phyloP scores from a whole-genome alignment of 306 rosid genomes.

The Ceratonia siliqua region DNA sequence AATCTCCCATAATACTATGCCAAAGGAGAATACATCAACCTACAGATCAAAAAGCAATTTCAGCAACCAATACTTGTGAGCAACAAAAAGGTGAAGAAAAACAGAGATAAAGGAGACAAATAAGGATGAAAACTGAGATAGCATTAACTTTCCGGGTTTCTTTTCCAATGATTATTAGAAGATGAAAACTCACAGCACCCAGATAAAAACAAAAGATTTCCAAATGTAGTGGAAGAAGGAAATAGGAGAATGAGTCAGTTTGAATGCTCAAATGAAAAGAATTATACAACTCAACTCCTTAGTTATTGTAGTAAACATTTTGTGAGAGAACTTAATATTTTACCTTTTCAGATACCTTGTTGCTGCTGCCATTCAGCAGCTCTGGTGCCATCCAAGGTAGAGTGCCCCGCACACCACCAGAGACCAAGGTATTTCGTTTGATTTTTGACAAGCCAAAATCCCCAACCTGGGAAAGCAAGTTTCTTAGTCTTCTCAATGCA shows the following conservation, averaged over 20 bases:
- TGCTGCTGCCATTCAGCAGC: conserved; percentile 64
- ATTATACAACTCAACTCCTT: background rate
- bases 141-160: background rate
- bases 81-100: background rate
- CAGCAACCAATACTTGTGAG: background rate
- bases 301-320: background rate
- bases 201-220: background rate
- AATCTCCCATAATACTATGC: conserved; percentile 70
- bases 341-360: conserved; percentile 73
- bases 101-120: background rate
- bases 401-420: conserved; percentile 73
- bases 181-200: background rate
- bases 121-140: background rate
- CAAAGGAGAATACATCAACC: conserved; percentile 76
- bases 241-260: background rate
- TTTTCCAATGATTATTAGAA: background rate
- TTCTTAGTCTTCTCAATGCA: background rate
- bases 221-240: background rate
- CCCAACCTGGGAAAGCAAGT: conserved; percentile 47
- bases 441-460: conserved; percentile 74
- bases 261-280: background rate
- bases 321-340: background rate
- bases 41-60: conserved; percentile 25
- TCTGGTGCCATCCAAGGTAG: conserved; percentile 81
- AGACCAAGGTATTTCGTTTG: conserved; percentile 60